Evolutionary conservation across 129 eudicot species (phyloP).

Genomic region (Pseudognaphalium luteoalbum): DNA sequence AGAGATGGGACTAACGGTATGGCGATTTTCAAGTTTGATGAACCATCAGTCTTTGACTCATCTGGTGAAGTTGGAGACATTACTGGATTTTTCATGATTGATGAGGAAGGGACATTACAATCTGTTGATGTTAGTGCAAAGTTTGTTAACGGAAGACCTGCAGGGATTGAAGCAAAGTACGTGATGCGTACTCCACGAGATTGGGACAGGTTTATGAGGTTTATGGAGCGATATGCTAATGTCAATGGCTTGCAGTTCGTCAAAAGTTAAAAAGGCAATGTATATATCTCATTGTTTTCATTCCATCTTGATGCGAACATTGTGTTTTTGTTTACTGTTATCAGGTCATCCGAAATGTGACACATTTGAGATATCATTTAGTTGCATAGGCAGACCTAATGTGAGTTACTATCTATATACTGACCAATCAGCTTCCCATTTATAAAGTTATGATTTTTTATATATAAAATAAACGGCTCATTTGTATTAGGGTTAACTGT

Average conservation of each 20-base stretch:
- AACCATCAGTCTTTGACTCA: constrained; percentile 98
- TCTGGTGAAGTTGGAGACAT: constrained; percentile 95
- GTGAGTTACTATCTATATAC: constrained; percentile 25
- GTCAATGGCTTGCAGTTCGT: constrained; percentile 85
- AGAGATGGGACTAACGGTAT: constrained; percentile 89
- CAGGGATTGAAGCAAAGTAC: constrained; percentile 89
- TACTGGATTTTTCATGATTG: constrained; percentile 95
- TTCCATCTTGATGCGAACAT: constrained; percentile 18
- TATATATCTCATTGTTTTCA: constrained; percentile 23
- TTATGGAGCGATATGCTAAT: constrained; percentile 94
- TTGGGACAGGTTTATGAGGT: constrained; percentile 99
- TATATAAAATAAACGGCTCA: constrained; percentile 9
- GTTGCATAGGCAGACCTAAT: constrained; percentile 35
- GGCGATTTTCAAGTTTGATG: constrained; percentile 79
- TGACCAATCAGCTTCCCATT: constrained; percentile 24
- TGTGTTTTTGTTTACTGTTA: constrained; percentile 31
- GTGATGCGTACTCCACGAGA: constrained; percentile 87
- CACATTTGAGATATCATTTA: constrained; percentile 31
- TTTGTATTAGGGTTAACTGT: background rate
- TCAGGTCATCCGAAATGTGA: constrained; percentile 46
- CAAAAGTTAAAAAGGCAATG: constrained; percentile 66
- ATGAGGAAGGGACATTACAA: constrained; percentile 86
- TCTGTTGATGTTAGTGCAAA: constrained; percentile 83
- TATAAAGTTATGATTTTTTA: constrained; percentile 23
- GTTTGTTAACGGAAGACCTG: constrained; percentile 87